Evolutionary conservation across 2,329 filamentous ascomycete genomes (phyloP).

Genomic region (Metarhizium robertsii): DNA sequence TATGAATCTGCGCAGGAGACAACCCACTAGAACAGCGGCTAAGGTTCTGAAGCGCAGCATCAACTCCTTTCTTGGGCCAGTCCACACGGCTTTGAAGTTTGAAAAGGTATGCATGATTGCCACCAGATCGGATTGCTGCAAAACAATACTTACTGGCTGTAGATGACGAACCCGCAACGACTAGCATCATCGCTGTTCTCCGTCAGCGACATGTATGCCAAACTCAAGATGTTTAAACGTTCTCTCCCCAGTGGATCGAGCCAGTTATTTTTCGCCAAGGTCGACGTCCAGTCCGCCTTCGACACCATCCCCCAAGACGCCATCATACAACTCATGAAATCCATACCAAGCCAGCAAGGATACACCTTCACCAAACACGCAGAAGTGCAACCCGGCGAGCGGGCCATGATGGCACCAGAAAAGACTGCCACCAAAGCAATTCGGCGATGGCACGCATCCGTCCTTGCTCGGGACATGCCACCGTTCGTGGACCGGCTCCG

Average conservation of each 20-base stretch:
- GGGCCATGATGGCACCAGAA: constrained; percentile 11
- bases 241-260: constrained; percentile 26
- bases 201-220: constrained; percentile 67
- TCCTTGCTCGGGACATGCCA: constrained; percentile 32
- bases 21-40: constrained; percentile 48
- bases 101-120: constrained; percentile 52
- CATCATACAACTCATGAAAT: constrained; percentile 57
- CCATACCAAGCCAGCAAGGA: constrained; percentile 41
- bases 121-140: neutral
- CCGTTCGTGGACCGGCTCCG: constrained; percentile 38
- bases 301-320: constrained; percentile 85
- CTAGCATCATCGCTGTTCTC: constrained; percentile 79
- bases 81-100: constrained; percentile 67
- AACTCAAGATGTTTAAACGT: constrained; percentile 60
- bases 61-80: constrained; percentile 52
- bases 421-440: constrained; percentile 25
- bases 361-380: constrained; percentile 70
- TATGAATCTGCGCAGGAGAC: constrained; percentile 68
- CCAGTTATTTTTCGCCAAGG: constrained; percentile 75
- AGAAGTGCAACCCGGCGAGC: constrained; percentile 50
- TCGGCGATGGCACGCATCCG: constrained; percentile 44
- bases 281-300: constrained; percentile 87
- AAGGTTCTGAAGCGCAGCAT: constrained; percentile 44
- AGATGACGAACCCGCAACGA: constrained; percentile 39
- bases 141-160: neutral